Percentiles rank a stretch among this genome's conserved stretches.
Conservation (phyloP, 495 filamentous ascomycete genomes). For the Tuber indicum region DNA sequence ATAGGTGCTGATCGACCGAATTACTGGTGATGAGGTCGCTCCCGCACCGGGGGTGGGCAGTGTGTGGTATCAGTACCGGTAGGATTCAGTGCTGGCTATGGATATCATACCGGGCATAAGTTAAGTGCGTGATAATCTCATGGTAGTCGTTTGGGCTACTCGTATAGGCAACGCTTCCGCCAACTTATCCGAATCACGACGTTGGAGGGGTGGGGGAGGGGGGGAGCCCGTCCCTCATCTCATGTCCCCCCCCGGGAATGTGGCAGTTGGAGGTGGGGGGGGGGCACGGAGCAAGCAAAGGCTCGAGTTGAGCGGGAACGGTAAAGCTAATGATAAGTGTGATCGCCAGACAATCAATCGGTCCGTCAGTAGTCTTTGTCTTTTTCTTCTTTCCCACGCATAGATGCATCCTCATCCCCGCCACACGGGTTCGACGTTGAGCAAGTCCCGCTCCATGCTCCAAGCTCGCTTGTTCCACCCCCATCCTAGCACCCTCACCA, state of each 20-base stretch:
- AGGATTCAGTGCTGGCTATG: background rate
- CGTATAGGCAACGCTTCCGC: background rate
- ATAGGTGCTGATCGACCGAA: background rate
- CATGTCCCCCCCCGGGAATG: background rate
- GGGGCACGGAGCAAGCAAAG: background rate
- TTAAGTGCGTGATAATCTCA: background rate
- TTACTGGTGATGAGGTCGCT: background rate
- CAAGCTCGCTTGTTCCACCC: background rate
- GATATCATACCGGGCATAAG: background rate
- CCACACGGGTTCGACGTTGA: background rate
- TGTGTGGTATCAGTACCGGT: background rate
- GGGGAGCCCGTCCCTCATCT: no score
- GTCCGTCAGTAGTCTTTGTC: no score
- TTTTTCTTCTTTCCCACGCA: background rate
- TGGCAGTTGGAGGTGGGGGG: background rate
- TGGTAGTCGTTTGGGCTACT: background rate
- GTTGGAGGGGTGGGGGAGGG: no score
- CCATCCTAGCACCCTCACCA: background rate
- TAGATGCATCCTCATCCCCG: background rate
- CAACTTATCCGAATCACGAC: background rate
- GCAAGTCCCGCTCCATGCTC: background rate
- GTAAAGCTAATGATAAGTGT: background rate
- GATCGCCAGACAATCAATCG: background rate
- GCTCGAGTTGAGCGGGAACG: background rate
- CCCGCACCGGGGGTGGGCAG: no score